Percentiles rank a stretch among this genome's conserved stretches.
phyloP scores from a whole-genome alignment of 23 red algal genomes.

The Gracilaria vermiculophylla region DNA sequence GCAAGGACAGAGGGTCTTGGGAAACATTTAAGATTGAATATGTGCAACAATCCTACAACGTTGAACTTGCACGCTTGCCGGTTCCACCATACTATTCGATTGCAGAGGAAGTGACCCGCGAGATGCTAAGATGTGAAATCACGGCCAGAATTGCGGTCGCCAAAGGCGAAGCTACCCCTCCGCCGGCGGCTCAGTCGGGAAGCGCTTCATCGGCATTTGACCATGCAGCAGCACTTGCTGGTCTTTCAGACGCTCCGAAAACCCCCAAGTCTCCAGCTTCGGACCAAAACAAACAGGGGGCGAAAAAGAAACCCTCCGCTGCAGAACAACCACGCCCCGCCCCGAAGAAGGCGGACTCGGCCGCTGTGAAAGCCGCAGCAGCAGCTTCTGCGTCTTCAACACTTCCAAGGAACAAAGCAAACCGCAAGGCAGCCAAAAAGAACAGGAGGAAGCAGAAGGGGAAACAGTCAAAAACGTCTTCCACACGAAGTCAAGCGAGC shows the following conservation, averaged over 20 bases:
- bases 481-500: not conserved
- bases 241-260: not conserved
- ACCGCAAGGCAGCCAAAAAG: constrained; percentile 47
- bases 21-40: constrained; percentile 59
- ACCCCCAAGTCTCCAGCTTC: not conserved
- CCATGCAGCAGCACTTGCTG: constrained; percentile 52
- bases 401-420: constrained; percentile 47
- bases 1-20: constrained; percentile 28
- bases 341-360: not conserved
- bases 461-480: not conserved
- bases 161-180: not conserved
- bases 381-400: constrained; percentile 8
- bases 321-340: not conserved
- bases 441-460: constrained; percentile 50
- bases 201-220: constrained; percentile 11
- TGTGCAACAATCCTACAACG: constrained; percentile 53
- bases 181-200: not conserved
- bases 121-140: constrained; percentile 6
- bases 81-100: not conserved
- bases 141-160: constrained; percentile 12
- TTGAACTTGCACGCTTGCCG: constrained; percentile 9
- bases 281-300: not conserved
- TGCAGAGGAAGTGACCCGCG: constrained; percentile 33
- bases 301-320: not conserved
- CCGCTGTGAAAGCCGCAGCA: not conserved